Evolutionary conservation across 1,139 yeast genomes (phyloP).

Genomic region (Saccharomyces hybrid): DNA sequence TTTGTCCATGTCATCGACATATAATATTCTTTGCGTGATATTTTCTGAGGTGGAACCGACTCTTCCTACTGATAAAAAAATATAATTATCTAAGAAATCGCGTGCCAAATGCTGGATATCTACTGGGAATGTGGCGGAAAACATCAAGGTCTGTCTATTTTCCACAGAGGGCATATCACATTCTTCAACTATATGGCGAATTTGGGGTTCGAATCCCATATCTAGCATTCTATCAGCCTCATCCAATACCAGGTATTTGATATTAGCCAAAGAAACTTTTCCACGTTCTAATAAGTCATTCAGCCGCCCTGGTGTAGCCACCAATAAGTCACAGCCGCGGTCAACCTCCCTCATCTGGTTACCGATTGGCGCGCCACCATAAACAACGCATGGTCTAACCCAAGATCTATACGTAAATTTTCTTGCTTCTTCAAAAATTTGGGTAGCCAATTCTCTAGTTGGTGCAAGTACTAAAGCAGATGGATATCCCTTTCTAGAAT

Average conservation of each 20-base stretch:
- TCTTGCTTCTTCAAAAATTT: constrained; percentile 88
- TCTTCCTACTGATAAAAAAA: constrained; percentile 93
- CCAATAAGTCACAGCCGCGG: constrained; percentile 89
- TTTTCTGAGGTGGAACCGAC: constrained; percentile 96
- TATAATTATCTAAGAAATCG: constrained; percentile 89
- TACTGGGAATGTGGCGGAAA: constrained; percentile 96
- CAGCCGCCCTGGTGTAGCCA: constrained; percentile 98
- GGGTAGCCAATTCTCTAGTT: constrained; percentile 95
- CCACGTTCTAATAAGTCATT: constrained; percentile 94
- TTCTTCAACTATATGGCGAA: constrained; percentile 92
- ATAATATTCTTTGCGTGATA: constrained; percentile 84
- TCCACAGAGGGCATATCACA: constrained; percentile 92
- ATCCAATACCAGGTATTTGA: constrained; percentile 87
- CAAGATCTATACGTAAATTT: constrained; percentile 96
- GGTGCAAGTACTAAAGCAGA: constrained; percentile 94
- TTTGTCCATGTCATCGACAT: constrained; percentile 93
- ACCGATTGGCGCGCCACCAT: constrained; percentile 95
- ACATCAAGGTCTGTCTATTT: constrained; percentile 92
- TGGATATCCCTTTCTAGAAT: constrained; percentile 77
- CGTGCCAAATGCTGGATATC: constrained; percentile 94
- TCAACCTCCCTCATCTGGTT: constrained; percentile 79
- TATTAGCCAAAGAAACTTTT: constrained; percentile 75
- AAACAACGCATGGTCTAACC: constrained; percentile 93
- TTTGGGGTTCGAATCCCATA: constrained; percentile 99
- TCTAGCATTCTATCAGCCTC: constrained; percentile 99